Base-by-base conservation (phyloP, 2,329 filamentous ascomycete genomes). In the Byssothecium circinans region DNA sequence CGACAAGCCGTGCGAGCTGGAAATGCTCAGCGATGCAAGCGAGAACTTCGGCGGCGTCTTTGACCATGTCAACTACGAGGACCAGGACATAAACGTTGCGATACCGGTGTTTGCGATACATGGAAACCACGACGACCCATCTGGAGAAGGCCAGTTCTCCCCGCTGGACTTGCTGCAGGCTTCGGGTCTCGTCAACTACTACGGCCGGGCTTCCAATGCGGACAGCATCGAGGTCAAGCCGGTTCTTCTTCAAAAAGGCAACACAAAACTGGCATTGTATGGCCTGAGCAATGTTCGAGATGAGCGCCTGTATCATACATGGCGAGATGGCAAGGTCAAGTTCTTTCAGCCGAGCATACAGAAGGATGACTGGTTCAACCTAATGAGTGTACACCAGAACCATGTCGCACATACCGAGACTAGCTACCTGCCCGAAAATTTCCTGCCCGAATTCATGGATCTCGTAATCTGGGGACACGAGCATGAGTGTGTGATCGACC, bases 61-160 rank as follows among this genome's bases (percentile, higher is more conserved):
- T 66, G 86, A 90, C 41, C 88, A 96, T 69, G 92, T 96, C 72
- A 99, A 99, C 72, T 99, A 99, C 72, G 91, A 97, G 71, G 94
- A 99, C 63, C 84, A 89, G 19, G 90, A 99, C 61, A 96, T 99
- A 71, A 99, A 99, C 63, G 84, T 99, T 51, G 89, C 91, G 1
- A 96, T 97, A 46, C 94, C 94, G 0, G 91, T 99, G 22, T 99
- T 99, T 68, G 96, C 92, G 0, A 99, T 99, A 33, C 95, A 99
- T 62, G 94, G 94, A 37, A 99, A 99, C 64, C 94, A 99, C 68
- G 94, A 99, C 65, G 94, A 99, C 67, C 94, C 94, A 0, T 95
- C 91, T n/a, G 94, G 94, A 8, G 91, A 96, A 62, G 94, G 91
- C 10, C 89, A 95, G 67, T 86, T 87, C 56, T 95, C 94, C 54